phyloP scores from a whole-genome alignment of 2,329 filamentous ascomycete species.

The Xylariaceae sp. region DNA sequence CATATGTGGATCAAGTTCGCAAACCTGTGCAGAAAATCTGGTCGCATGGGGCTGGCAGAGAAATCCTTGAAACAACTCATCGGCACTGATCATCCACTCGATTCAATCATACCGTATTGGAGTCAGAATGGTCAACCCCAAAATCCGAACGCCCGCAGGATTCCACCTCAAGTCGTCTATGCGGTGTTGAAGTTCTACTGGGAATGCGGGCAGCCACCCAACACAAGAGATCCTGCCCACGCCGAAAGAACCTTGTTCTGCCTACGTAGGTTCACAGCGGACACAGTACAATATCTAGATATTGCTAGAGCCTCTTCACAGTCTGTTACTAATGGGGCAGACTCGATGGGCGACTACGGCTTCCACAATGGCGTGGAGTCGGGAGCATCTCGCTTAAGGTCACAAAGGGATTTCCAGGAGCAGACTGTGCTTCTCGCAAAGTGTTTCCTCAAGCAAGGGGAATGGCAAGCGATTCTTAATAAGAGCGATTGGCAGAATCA shows the following conservation, averaged over 20 bases:
- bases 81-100: conserved; percentile 61
- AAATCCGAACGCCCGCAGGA: conserved; percentile 40
- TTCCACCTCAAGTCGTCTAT: conserved; percentile 79
- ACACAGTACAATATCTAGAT: conserved; percentile 53
- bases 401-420: conserved; percentile 52
- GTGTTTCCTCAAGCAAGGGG: conserved; percentile 92
- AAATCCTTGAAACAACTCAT: conserved; percentile 92
- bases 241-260: conserved; percentile 56
- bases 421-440: conserved; percentile 78
- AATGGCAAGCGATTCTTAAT: conserved; percentile 87
- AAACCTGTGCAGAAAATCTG: conserved; percentile 95
- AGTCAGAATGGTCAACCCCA: conserved; percentile 37
- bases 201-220: conserved; percentile 69
- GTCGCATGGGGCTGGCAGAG: conserved; percentile 89
- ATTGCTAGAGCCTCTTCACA: conserved; percentile 45
- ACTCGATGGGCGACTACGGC: conserved; percentile 44
- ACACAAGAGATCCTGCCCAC: conserved; percentile 39
- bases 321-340: conserved; percentile 44
- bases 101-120: conserved; percentile 60
- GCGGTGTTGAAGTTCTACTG: conserved; percentile 97
- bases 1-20: conserved; percentile 99
- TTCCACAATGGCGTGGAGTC: conserved; percentile 47
- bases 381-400: conserved; percentile 44
- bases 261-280: conserved; percentile 57
- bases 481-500: conserved; percentile 86